Base-by-base conservation (phyloP, 495 filamentous ascomycete genomes). In the Xylaria curta region DNA sequence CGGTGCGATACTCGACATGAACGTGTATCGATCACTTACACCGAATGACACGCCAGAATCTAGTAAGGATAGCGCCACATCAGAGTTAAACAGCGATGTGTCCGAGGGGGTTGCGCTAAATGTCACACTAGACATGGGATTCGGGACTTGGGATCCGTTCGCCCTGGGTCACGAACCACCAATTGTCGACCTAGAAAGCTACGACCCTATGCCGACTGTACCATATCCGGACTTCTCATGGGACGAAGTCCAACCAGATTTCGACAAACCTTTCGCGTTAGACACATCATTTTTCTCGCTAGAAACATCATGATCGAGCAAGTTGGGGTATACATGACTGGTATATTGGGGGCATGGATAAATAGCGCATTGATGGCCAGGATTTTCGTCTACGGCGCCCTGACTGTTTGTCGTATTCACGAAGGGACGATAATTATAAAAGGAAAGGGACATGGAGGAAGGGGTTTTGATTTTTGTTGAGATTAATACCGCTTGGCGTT, bases 21-120 rank as follows among this genome's bases (percentile, higher is more conserved):
- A 73, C 59, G 75, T 83, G 10, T 87, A 87, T 69, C 81, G 85
- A 36, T 80, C 79, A 9, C 72, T 85, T 53, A 85, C 86, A 56
- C 87, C 86, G 0, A 87, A 89, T 42, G 86, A 88, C 71, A 89
- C 87, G 12, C 87, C 87, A 8, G 87, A 88, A 63, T 89, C 87
- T 10, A 84, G 82, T 76, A 87, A 87, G 73, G 85, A 88, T 65
- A 82, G 82, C 72, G 82, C 82, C 6, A 73, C 78, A 53, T 87
- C 86, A 33, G 87, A 89, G 66, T 83, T 84, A 28, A 88, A 83
- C 60, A 87, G 85, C 74, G 87, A 89, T 64, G 81, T 88, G 33
- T 82, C 84, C 15, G 86, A 88, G 60, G 79, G 78, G 2, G 81
- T 83, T 7, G 68, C 75, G 15, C 74, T 79, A 3, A 79, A 75